Base-by-base conservation (phyloP, 306 rosid species). In the Crataegus laevigata region DNA sequence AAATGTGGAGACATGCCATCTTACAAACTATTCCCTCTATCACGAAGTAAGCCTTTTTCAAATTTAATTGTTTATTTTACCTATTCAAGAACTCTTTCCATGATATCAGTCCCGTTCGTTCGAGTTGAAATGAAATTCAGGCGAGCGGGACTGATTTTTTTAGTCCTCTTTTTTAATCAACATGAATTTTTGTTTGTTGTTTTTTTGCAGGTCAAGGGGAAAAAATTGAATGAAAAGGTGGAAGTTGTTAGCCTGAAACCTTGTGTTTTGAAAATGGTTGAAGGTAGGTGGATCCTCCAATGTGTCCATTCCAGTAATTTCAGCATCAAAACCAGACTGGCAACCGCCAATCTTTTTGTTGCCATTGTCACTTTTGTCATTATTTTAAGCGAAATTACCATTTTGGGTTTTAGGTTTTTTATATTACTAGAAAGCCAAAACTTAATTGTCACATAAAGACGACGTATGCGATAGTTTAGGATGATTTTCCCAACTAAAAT, bases 1-100 rank as follows among this genome's bases (percentile, higher is more conserved):
- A 72, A 89, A 94, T 73, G 91, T 89, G 67, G 96, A 90, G 43
- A 94, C 98, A 36, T 94, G 96, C 85, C 96, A 94, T 77, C 85
- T 90, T 38, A 94, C 98, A 54, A 94, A 86, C 79, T 94, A 84
- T 84, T 91, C 97, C 78, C 66, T 94, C 47, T 87, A 92, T 68
- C 97, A 94, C 50, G 96, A 94, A 91, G 98, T 90, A 78, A 21
- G 82, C 15, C 28, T 0, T 43, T 3, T 71, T 62, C 71, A 4
- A n/a, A 1, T 63, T 76, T 25, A 36, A 45, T 47, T 69, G 59
- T 19, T 19, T 52, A 52, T 24, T 4, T 43, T 32, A 72, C 62
- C 63, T 7, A 0, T 28, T 32, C 36, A 14, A 64, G 3, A 42
- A 18, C 62, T 38, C 64, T 22, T 34, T 55, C 61, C 45, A 15